Evolutionary conservation across 2,329 filamentous ascomycete species (phyloP).

Genomic region (Neoascochyta sp.): DNA sequence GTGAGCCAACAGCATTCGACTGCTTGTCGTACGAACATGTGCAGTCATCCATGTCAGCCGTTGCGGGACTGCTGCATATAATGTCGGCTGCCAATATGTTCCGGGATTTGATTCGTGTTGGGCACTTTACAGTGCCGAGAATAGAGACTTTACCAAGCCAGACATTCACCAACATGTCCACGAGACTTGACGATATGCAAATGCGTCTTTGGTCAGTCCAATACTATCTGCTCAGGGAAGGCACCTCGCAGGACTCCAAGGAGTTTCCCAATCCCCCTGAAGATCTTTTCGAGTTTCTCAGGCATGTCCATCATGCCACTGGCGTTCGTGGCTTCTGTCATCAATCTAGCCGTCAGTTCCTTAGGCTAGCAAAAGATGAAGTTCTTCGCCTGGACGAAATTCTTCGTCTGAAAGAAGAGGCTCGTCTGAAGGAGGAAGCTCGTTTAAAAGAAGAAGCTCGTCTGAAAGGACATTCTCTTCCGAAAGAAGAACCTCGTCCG

Average conservation of each 20-base stretch:
- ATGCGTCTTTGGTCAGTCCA: constrained; percentile 83
- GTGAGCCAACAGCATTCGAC: constrained; percentile 69
- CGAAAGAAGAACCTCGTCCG: too few species aligned
- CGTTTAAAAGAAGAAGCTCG: too few species aligned
- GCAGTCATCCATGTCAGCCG: constrained; percentile 64
- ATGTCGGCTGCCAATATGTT: constrained; percentile 76
- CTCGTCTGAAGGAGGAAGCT: too few species aligned
- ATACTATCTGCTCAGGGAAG: constrained; percentile 75
- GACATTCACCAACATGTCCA: constrained; percentile 51
- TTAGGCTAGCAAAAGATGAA: constrained; percentile 85
- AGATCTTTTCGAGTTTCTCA: constrained; percentile 74
- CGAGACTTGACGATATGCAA: constrained; percentile 80
- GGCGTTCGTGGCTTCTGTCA: constrained; percentile 85
- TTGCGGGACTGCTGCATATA: constrained; percentile 69
- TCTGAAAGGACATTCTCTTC: too few species aligned
- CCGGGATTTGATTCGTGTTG: constrained; percentile 81
- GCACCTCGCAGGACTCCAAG: constrained; percentile 62
- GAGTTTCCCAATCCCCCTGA: constrained; percentile 64
- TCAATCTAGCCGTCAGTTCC: constrained; percentile 77
- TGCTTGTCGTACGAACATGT: constrained; percentile 80
- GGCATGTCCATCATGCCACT: constrained; percentile 76
- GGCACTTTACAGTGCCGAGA: constrained; percentile 61
- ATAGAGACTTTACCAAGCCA: constrained; percentile 48
- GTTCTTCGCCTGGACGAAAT: constrained; percentile 71
- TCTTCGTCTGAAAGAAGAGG: too few species aligned